Conservation (phyloP, 1,284 basidiomycete species). For the Apiotrichum laibachii region DNA sequence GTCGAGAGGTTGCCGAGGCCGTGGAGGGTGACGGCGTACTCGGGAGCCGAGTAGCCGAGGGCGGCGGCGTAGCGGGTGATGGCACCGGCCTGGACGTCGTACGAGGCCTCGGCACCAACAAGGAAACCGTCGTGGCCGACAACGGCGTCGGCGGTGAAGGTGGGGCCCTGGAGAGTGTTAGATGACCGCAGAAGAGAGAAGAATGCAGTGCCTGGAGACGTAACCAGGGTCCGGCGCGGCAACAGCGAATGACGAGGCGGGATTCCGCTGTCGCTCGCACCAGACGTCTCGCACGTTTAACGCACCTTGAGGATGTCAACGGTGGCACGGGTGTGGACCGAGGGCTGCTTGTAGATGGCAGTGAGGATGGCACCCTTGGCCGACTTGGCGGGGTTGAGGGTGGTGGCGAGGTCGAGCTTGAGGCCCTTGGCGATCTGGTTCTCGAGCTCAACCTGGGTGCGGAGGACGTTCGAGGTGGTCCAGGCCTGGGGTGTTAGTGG, state of each 20-base stretch:
- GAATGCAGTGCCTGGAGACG: conserved; percentile 3
- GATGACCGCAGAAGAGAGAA: not conserved
- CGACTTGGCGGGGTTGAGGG: conserved; percentile 69
- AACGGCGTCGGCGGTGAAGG: conserved; percentile 93
- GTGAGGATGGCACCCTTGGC: conserved; percentile 77
- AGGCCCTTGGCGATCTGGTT: conserved; percentile 97
- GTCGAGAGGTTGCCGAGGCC: conserved; percentile 91
- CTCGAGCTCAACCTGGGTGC: conserved; percentile 89
- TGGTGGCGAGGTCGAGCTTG: conserved; percentile 87
- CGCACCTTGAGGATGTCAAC: conserved; percentile 92
- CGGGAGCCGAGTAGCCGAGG: conserved; percentile 80
- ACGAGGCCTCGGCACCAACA: conserved; percentile 90
- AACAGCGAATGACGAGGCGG: not conserved
- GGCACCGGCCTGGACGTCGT: conserved; percentile 92
- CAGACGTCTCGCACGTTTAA: conserved; percentile 5
- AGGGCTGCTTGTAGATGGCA: conserved; percentile 93
- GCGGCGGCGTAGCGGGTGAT: conserved; percentile 90
- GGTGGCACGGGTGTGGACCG: conserved; percentile 85
- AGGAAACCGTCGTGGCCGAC: conserved; percentile 97
- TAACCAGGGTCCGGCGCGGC: conserved; percentile 1
- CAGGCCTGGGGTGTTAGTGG: conserved; percentile 59
- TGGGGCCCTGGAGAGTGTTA: conserved; percentile 69
- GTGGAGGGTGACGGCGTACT: conserved; percentile 94
- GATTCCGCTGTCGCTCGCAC: not conserved
- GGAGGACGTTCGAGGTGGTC: conserved; percentile 88